A percentile compares a stretch with the other conserved stretches of the same genome.
Conservation (phyloP, 169 alveolate genomes). For the Eimeria falciformis region DNA sequence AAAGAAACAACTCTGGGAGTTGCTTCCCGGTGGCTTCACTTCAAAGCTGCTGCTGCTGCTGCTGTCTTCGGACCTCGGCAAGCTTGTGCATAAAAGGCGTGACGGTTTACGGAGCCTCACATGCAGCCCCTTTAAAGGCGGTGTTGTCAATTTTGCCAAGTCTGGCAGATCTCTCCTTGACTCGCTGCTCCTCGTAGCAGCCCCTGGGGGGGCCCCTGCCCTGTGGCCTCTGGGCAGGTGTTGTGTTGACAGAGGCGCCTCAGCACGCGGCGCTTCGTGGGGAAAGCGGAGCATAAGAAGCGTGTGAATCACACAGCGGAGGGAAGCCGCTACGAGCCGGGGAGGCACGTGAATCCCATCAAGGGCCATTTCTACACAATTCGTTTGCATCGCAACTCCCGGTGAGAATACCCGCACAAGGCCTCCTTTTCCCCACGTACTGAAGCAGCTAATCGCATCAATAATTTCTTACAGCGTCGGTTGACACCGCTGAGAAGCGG, state of each 20-base stretch:
- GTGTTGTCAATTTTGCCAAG: too few relatives aligned
- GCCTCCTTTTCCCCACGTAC: too few relatives aligned
- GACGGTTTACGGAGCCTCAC: too few relatives aligned
- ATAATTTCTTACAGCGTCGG: too few relatives aligned
- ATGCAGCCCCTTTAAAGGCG: too few relatives aligned
- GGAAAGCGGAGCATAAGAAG: conserved; percentile 66
- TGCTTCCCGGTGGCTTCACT: not conserved
- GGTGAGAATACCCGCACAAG: not conserved
- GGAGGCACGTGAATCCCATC: conserved; percentile 53
- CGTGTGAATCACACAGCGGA: conserved; percentile 64
- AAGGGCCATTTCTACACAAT: conserved; percentile 53
- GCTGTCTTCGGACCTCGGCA: not conserved
- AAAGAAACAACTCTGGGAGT: not conserved
- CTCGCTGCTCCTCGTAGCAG: too few relatives aligned
- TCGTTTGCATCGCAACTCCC: conserved; percentile 44
- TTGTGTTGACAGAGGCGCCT: too few relatives aligned
- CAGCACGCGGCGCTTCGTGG: not conserved
- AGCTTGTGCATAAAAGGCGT: not conserved
- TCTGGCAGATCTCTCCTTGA: too few relatives aligned
- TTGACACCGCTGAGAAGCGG: too few relatives aligned
- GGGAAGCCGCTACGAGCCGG: conserved; percentile 46
- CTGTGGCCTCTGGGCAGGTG: too few relatives aligned
- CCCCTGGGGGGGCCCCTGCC: too few relatives aligned
- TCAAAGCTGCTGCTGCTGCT: conserved; percentile 21
- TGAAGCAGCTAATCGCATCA: too few relatives aligned